phyloP scores from a whole-genome alignment of 495 filamentous ascomycete species.

The Trichodelitschia bisporula region DNA sequence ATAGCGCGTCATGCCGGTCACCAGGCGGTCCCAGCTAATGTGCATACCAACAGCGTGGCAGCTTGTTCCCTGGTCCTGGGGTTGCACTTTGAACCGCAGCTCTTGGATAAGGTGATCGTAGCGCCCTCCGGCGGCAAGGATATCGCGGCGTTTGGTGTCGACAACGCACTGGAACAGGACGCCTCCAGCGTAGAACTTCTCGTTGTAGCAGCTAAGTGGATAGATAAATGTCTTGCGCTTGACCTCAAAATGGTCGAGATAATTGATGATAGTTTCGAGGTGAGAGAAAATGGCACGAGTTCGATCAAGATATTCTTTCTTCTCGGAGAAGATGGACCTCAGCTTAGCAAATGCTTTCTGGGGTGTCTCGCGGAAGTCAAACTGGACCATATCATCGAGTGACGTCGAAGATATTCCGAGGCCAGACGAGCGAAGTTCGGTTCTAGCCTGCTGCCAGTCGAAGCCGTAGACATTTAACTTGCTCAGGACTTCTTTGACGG shows the following conservation, averaged over 20 bases:
- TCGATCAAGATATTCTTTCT: conserved; percentile 37
- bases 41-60: conserved; percentile 80
- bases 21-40: conserved; percentile 63
- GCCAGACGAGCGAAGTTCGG: conserved; percentile 53
- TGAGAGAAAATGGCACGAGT: conserved; percentile 54
- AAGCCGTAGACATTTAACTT: conserved; percentile 65
- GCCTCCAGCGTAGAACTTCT: conserved; percentile 74
- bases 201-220: conserved; percentile 72
- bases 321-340: conserved; percentile 50
- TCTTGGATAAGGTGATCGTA: conserved; percentile 71
- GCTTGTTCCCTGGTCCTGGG: conserved; percentile 12
- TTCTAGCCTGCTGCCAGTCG: conserved; percentile 65
- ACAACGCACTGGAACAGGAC: conserved; percentile 80
- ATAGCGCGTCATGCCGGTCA: conserved; percentile 36
- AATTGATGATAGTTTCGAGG: conserved; percentile 47
- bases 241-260: conserved; percentile 49
- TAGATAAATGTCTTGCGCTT: conserved; percentile 59
- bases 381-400: conserved; percentile 67
- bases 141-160: conserved; percentile 59
- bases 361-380: conserved; percentile 66
- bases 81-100: conserved; percentile 32
- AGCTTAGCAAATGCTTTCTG: conserved; percentile 50
- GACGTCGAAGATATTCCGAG: conserved; percentile 73
- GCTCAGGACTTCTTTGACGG: conserved; percentile 63
- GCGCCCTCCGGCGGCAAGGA: conserved; percentile 82